Conservation (phyloP, 1,284 basidiomycete species). For the Apiotrichum laibachii region DNA sequence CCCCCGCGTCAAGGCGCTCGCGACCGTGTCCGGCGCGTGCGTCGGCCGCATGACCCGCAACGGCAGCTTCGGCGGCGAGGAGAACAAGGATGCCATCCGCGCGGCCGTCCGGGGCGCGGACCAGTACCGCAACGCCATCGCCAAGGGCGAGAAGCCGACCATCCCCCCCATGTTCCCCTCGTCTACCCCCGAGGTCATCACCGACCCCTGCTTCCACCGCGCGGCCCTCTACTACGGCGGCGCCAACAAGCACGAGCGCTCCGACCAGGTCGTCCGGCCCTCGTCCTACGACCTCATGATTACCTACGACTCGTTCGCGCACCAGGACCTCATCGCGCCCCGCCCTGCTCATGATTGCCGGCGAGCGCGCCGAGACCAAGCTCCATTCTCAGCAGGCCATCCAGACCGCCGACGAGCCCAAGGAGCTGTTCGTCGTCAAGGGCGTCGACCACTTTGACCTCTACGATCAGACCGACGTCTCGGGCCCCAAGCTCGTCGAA, state of each 20-base stretch:
- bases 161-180: no score
- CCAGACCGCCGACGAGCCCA: conserved; percentile 4
- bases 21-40: conserved; percentile 12
- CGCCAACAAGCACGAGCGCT: no score
- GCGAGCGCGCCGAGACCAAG: conserved; percentile 10
- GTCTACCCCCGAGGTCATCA: no score
- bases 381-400: conserved; percentile 9
- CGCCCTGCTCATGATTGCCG: conserved; percentile 6
- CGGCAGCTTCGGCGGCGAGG: conserved; percentile 3
- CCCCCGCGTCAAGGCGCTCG: conserved; percentile 12
- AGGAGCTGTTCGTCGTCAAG: conserved; percentile 5
- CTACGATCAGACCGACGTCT: conserved; percentile 11
- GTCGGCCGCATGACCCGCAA: conserved; percentile 10
- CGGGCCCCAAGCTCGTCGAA: no score
- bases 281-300: no score
- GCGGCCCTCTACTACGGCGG: no score
- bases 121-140: no score
- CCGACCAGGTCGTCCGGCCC: no score
- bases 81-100: conserved; percentile 2
- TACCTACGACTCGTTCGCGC: no score
- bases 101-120: conserved; percentile 9
- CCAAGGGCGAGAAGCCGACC: no score
- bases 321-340: no score
- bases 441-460: conserved; percentile 12
- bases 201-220: no score